A percentile compares a stretch with the other conserved stretches of the same genome.
phyloP scores from a whole-genome alignment of 345 rosid species.

The Punica granatum region DNA sequence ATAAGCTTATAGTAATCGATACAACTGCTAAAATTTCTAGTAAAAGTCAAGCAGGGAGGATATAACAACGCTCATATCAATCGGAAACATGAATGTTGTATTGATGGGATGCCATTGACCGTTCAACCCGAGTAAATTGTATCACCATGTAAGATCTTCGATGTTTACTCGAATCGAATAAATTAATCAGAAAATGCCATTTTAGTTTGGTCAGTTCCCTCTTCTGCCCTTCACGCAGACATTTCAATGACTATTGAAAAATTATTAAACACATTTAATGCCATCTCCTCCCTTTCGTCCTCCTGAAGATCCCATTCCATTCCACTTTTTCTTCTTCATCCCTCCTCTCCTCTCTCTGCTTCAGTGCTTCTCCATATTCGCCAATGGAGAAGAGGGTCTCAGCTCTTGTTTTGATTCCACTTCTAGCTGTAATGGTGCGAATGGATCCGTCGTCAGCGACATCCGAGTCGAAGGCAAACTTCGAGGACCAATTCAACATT shows the following conservation, averaged over 20 bases:
- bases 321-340: neutral
- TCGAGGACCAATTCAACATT: constrained; percentile 80
- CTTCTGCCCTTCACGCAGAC: neutral
- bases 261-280: neutral
- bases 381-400: constrained; percentile 7
- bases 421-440: neutral
- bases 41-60: no score
- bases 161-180: no score
- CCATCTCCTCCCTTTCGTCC: neutral
- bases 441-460: neutral
- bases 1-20: no score
- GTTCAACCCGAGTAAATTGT: no score
- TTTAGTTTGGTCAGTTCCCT: neutral
- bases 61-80: no score
- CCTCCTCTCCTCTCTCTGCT: neutral
- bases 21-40: no score
- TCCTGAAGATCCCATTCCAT: neutral
- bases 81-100: no score
- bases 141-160: no score
- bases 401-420: constrained; percentile 5
- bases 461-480: constrained; percentile 34
- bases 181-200: neutral
- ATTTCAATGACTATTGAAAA: neutral
- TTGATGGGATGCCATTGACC: no score
- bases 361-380: constrained; percentile 1